phyloP scores from a whole-genome alignment of 2,329 filamentous ascomycete species.

The Microcera coccophila region DNA sequence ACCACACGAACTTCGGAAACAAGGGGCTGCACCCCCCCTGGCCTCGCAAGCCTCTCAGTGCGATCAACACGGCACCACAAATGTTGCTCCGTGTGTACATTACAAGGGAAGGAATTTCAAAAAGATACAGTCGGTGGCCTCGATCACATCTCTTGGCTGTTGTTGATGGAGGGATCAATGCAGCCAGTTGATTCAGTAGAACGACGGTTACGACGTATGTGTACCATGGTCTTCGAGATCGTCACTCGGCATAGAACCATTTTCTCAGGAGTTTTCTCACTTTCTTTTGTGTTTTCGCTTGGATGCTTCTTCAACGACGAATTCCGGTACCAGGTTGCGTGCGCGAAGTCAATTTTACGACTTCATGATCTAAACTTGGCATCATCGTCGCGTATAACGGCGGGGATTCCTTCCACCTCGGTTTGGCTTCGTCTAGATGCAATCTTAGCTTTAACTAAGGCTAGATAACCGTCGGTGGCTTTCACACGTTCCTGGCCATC shows the following conservation, averaged over 20 bases:
- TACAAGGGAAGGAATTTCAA: slow-evolving; percentile 27
- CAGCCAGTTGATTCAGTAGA: slow-evolving; percentile 10
- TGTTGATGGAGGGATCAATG: slow-evolving; percentile 14
- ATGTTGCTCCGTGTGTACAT: slow-evolving; percentile 34
- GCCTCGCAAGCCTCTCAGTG: slow-evolving; percentile 11
- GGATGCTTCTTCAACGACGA: slow-evolving; percentile 7
- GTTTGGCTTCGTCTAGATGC: background rate
- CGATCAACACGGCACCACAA: slow-evolving; percentile 27
- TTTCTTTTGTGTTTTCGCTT: slow-evolving; percentile 17
- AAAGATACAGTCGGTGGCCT: slow-evolving; percentile 20
- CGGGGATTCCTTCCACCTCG: slow-evolving; percentile 7
- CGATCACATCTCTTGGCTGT: slow-evolving; percentile 11
- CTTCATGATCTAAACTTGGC: slow-evolving; percentile 8
- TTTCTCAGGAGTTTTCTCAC: slow-evolving; percentile 18
- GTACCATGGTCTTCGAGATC: slow-evolving; percentile 31
- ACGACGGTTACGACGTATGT: slow-evolving; percentile 26
- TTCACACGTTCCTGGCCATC: background rate
- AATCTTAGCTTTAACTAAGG: background rate
- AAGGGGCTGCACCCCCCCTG: slow-evolving; percentile 20
- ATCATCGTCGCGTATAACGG: slow-evolving; percentile 13
- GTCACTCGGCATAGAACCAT: slow-evolving; percentile 28
- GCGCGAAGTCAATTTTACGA: slow-evolving; percentile 9
- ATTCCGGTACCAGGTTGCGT: background rate
- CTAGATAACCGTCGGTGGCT: background rate
- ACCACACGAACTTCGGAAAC: slow-evolving; percentile 22